A percentile compares a stretch with the other conserved stretches of the same genome.
These are phyloP conservation scores for Panellus pusillus DNA, from an alignment of 768 basidiomycete species.

Conservation along the genomic window DNA sequence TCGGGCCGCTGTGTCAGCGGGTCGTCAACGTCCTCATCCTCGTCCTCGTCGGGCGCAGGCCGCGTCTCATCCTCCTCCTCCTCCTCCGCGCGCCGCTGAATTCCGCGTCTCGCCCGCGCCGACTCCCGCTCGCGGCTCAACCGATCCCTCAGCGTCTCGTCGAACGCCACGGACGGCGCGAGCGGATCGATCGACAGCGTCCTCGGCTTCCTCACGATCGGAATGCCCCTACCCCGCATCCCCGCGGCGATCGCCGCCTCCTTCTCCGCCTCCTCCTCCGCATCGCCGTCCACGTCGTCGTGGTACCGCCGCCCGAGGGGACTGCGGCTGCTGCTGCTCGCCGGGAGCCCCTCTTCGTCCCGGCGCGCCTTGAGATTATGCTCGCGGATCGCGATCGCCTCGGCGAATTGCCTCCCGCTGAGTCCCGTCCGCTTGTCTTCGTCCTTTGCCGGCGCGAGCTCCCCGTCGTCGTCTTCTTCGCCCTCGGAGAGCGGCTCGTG, in stretches of 20 bases:
- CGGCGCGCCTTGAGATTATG: slow-evolving; percentile 59
- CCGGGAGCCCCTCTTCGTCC: slow-evolving; percentile 19
- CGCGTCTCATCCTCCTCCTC: slow-evolving; percentile 19
- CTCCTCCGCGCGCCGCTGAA: slow-evolving; percentile 3
- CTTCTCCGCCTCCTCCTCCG: slow-evolving; percentile 26
- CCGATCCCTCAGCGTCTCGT: slow-evolving; percentile 76
- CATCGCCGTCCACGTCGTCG: slow-evolving; percentile 27
- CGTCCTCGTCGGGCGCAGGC: slow-evolving; percentile 23
- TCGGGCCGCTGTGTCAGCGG: slow-evolving; percentile 64
- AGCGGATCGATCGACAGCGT: slow-evolving; percentile 80
- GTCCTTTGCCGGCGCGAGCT: slow-evolving; percentile 68
- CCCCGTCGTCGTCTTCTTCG: slow-evolving; percentile 82
- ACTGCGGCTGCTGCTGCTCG: slow-evolving; percentile 7
- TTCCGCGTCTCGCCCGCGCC: slow-evolving; percentile 29
- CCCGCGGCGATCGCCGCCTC: slow-evolving; percentile 17
- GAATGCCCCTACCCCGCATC: slow-evolving; percentile 26
- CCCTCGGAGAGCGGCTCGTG: slow-evolving; percentile 93
- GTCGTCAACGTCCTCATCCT: slow-evolving; percentile 39
- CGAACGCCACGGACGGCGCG: slow-evolving; percentile 79
- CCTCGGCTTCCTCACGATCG: slow-evolving; percentile 28
- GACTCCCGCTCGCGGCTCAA: slow-evolving; percentile 50
- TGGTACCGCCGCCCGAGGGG: slow-evolving; percentile 21
- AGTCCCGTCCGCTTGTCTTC: slow-evolving; percentile 83
- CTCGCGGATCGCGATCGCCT: slow-evolving; percentile 86
- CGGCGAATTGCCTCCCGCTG: slow-evolving; percentile 70